A percentile compares a stretch with the other conserved stretches of the same genome.
Evolutionary conservation across 306 rosid genomes (phyloP).

Genomic region (Alnus rubra): DNA sequence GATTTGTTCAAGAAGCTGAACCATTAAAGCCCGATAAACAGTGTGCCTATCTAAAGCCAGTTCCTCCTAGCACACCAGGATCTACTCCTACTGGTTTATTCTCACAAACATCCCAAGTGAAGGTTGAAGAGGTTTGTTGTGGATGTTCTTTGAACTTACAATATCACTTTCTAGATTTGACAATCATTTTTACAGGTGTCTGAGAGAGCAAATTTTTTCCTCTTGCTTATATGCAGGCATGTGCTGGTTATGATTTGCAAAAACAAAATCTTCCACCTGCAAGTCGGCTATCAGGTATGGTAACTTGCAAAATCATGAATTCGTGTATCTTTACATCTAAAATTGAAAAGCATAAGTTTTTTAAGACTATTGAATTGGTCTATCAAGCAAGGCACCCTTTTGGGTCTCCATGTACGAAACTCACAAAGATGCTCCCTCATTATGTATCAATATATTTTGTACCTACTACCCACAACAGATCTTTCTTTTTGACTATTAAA

Average conservation of each 20-base stretch:
- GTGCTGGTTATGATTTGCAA: slow-evolving; percentile 45
- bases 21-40: slow-evolving; percentile 60
- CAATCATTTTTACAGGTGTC: slow-evolving; percentile 9
- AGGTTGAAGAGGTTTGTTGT: slow-evolving; percentile 56
- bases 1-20: slow-evolving; percentile 52
- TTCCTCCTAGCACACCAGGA: slow-evolving; percentile 40
- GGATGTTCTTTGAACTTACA: slow-evolving; percentile 6
- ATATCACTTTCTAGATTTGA: slow-evolving; percentile 24
- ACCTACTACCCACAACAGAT: background rate
- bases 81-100: slow-evolving; percentile 39
- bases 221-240: slow-evolving; percentile 48
- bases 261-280: slow-evolving; percentile 53
- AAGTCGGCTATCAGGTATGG: slow-evolving; percentile 57
- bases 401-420: background rate
- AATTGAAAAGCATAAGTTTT: background rate
- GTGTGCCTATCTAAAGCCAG: slow-evolving; percentile 50
- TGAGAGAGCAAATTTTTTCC: background rate
- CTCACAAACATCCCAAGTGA: slow-evolving; percentile 48
- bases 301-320: background rate
- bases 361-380: background rate
- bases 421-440: background rate
- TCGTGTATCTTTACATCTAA: background rate
- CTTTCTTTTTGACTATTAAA: background rate
- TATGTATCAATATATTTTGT: background rate
- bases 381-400: background rate